Evolutionary conservation across 208 protist genomes (phyloP), one percentile per base, ranked within the genome.

Genomic region (Crithidia acanthocephali): DNA sequence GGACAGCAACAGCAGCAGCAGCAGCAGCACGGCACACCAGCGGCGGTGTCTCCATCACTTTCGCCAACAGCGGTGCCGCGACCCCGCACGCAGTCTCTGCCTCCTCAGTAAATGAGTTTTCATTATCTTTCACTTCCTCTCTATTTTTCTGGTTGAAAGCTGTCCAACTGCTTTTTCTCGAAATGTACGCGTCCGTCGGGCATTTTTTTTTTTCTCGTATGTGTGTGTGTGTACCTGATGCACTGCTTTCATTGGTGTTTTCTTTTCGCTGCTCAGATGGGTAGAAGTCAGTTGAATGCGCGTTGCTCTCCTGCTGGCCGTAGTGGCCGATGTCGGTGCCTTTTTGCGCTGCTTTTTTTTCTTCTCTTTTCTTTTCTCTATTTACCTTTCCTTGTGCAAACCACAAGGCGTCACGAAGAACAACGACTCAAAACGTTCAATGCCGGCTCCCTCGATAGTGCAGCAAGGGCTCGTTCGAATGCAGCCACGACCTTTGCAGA

Each of bases 21-120:
- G 28, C 59, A 13, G 22, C 59, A 50, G 44, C 42, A 52, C 18
- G 59, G 44, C 59, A 65, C 42, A 1, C 59, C 59, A n/a, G 44
- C 18, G 33, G 20, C 30, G 42, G 23, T 33, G 7, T 63, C 57
- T 4, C 57, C 37, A 6, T 50, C 57, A 40, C 28, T 52, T 10
- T 51, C 59, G 27, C 59, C 59, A 10, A 65, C 28, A 15, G 44
- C 44, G 27, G 44, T 25, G 59, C 37, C 42, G 18, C 59, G 44
- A 27, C 37, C 37, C 16, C 59, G 59, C 28, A 40, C 37, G 44
- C 42, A 65, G 44, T 65, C 40, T 13, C 57, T 61, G 20, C 56
- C 37, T 45, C 25, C 40, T 23, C 50, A 57, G 48, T 53, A 61
- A n/a, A 2, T 40, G 28, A n/a, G n/a, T n/a, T n/a, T n/a, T n/a